phyloP scores from a whole-genome alignment of 2,329 filamentous ascomycete genomes.

The Pseudogymnoascus sp. region DNA sequence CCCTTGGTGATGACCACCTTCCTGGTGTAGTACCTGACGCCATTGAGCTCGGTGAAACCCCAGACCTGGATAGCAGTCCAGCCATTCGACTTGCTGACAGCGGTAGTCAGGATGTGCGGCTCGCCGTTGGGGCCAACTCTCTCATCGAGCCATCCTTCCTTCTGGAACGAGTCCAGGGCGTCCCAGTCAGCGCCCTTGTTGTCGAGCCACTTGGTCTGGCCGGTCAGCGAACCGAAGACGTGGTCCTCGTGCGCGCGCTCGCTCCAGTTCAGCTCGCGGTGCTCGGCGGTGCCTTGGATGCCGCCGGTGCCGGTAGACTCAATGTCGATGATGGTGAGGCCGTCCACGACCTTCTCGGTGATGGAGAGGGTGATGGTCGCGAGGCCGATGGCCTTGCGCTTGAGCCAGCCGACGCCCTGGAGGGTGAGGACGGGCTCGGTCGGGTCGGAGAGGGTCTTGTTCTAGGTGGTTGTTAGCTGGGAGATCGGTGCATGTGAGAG shows the following conservation, averaged over 20 bases:
- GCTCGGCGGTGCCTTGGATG: slow-evolving; percentile 53
- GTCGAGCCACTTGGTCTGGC: slow-evolving; percentile 40
- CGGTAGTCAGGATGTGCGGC: slow-evolving; percentile 43
- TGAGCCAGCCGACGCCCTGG: slow-evolving; percentile 53
- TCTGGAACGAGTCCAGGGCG: slow-evolving; percentile 38
- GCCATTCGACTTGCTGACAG: slow-evolving; percentile 39
- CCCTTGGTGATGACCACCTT: slow-evolving; percentile 36
- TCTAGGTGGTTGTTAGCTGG: slow-evolving; percentile 36
- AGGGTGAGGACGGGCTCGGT: slow-evolving; percentile 52
- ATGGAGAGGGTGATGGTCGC: slow-evolving; percentile 49
- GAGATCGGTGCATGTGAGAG: not conserved
- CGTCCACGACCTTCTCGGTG: slow-evolving; percentile 36
- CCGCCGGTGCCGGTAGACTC: slow-evolving; percentile 58
- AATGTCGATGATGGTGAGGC: slow-evolving; percentile 48
- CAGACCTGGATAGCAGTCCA: slow-evolving; percentile 53
- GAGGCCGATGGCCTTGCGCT: slow-evolving; percentile 52
- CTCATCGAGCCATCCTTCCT: slow-evolving; percentile 43
- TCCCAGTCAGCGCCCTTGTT: slow-evolving; percentile 31
- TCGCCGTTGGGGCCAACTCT: slow-evolving; percentile 38
- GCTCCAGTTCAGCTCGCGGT: slow-evolving; percentile 50
- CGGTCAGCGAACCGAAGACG: slow-evolving; percentile 55
- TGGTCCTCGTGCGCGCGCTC: slow-evolving; percentile 50
- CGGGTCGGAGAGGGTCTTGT: slow-evolving; percentile 54
- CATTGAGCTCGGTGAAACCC: slow-evolving; percentile 40
- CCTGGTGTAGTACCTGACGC: slow-evolving; percentile 34